Base-by-base conservation (phyloP, 495 filamentous ascomycete genomes). In the Acidomyces sp. region DNA sequence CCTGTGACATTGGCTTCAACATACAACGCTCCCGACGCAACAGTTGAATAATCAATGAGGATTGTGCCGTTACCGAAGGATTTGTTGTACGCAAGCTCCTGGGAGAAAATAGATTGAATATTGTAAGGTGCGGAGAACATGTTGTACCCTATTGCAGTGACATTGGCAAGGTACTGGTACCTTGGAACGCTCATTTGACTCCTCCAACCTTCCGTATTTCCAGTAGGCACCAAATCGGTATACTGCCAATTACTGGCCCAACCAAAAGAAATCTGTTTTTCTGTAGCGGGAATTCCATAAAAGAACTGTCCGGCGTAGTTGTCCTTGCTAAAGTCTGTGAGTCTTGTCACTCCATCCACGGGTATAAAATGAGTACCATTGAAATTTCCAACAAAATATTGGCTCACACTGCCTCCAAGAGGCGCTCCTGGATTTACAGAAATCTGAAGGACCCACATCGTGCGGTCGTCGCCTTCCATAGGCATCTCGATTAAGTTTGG, bases 161-260 rank as follows among this genome's bases (percentile, higher is more conserved):
- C 61, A 20, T 74, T 61, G 12, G 53, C 60, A 6, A 71, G 52
- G 42, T 53, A 67, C 34, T 53, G 58, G n/a, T 22, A 36, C 1
- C 71, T 59, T 6, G 71, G 68, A 3, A 68, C 45, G 16, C 61
- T 53, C 72, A 73, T 73, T 6, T 63, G 49, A 28, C 64, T 65
- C 7, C 72, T 62, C 65, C 67, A 77, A 12, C 63, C 57, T 46
- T 65, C 59, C 2, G 57, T 57, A 0, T 51, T 44, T 3, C 68
- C 68, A 0, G 69, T 71, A 1, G 69, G 69, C 0, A 71, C 67
- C 16, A 55, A 39, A 25, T 69, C 55, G 2, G 56, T 59, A 43
- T 76, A 77, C 46, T 77, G 66, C 72, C 73, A 76, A 45, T 77
- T 77, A 33, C 62, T 70, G 41, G 73, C 71, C 73, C 73, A 77